Conservation (phyloP, 805 yeast genomes). For the fission yeast (Schizosaccharomyces pombe) region DNA sequence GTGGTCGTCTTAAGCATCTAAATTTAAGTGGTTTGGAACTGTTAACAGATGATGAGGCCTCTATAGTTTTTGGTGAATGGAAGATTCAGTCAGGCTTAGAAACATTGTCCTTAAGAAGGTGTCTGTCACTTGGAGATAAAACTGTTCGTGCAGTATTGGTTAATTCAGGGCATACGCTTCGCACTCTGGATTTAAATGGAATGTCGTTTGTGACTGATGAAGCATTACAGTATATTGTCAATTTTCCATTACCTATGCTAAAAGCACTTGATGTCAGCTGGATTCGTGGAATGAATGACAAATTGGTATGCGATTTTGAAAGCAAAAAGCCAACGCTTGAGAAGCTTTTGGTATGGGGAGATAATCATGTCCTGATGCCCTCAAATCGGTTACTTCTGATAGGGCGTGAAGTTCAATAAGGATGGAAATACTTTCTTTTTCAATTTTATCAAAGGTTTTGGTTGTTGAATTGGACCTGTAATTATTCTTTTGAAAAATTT, state of each 20-base stretch:
- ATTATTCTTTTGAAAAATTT: background rate
- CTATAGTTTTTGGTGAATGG: slow-evolving; percentile 35
- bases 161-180: slow-evolving; percentile 43
- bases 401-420: background rate
- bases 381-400: background rate
- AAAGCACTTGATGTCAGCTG: background rate
- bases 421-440: background rate
- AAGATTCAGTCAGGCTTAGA: slow-evolving; percentile 28
- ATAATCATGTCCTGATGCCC: background rate
- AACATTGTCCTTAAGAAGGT: slow-evolving; percentile 38
- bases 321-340: background rate
- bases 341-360: slow-evolving; percentile 4
- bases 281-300: background rate
- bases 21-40: slow-evolving; percentile 38
- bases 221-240: slow-evolving; percentile 11
- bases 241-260: background rate
- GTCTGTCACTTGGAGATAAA: slow-evolving; percentile 38
- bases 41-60: slow-evolving; percentile 45
- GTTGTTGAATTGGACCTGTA: background rate
- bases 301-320: slow-evolving; percentile 4
- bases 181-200: slow-evolving; percentile 52
- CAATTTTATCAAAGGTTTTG: background rate
- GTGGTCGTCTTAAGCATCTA: slow-evolving; percentile 31
- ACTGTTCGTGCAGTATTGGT: slow-evolving; percentile 34
- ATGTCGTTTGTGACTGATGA: slow-evolving; percentile 30